phyloP scores from a whole-genome alignment of 2,329 filamentous ascomycete genomes.

The Huntiella decipiens region DNA sequence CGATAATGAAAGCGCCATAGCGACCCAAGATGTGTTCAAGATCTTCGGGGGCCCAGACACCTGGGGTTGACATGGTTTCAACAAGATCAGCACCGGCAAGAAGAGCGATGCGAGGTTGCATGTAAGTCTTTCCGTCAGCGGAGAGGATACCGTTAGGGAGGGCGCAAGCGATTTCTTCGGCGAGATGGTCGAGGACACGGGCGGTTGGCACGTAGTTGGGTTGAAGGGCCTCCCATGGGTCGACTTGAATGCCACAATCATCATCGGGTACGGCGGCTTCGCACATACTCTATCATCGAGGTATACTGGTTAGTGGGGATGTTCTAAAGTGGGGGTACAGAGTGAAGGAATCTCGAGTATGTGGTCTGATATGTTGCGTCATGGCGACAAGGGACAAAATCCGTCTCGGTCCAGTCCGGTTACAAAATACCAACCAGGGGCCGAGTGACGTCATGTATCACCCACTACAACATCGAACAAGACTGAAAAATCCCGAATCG shows the following conservation, averaged over 20 bases:
- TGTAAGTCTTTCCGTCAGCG: constrained; percentile 43
- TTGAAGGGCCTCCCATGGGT: constrained; percentile 71
- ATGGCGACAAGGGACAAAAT: background rate
- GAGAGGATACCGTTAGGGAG: constrained; percentile 58
- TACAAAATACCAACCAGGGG: no score
- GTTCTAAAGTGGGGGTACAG: background rate
- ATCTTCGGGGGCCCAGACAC: constrained; percentile 70
- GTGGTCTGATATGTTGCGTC: background rate
- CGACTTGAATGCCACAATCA: constrained; percentile 61
- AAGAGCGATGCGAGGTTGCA: constrained; percentile 51
- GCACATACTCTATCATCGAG: constrained; percentile 45
- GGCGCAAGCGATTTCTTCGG: constrained; percentile 64
- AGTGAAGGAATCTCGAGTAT: background rate
- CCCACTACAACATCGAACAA: no score
- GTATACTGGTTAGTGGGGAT: background rate
- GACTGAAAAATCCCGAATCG: no score
- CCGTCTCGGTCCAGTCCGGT: no score
- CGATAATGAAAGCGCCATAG: constrained; percentile 72
- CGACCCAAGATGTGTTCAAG: constrained; percentile 71
- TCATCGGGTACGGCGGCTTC: constrained; percentile 58
- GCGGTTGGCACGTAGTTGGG: constrained; percentile 76
- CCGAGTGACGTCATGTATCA: background rate
- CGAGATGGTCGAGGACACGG: constrained; percentile 75
- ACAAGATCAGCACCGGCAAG: constrained; percentile 63
- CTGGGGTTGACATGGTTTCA: constrained; percentile 52